Base-by-base conservation (phyloP, 1,284 basidiomycete species). In the Trametes polyzona region DNA sequence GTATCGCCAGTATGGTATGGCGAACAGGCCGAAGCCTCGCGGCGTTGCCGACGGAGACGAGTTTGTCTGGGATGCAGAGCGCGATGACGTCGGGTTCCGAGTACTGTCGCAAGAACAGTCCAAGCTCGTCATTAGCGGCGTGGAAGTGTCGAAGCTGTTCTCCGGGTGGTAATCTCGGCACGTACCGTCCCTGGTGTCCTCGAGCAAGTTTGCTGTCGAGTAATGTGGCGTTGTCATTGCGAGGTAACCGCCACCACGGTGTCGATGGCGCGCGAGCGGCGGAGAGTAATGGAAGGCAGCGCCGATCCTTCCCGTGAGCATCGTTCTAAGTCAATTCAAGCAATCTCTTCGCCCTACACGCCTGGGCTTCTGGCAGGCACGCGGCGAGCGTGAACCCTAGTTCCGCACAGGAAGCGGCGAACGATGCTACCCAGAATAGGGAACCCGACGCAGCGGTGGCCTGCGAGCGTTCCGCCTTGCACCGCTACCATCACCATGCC, bases 11-110 rank as follows among this genome's bases (percentile, higher is more conserved):
- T 57, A 57, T 30, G 60, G 57, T 10, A 27, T 57, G 39, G 49
- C 48, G 10, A 26, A 41, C 21, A 59, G 65, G n/a, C 60, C 55
- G 24, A 65, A 56, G 50, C 60, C 65, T 35, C 26, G 36, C 23
- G 37, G 53, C 3, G 44, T 57, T 16, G 26, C 43, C 24, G 43
- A 55, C 37, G 52, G 52, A 27, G 35, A 55, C 29, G 61, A 52
- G 8, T 59, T 63, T 5, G 57, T 59, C 21, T 53, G 55, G 14
- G 57, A 67, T 35, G 42, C 48, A 24, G 65, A 58, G 24, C 56
- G 65, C 23, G 55, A 58, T 21, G 68, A 68, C 49, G 62, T 68
- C 6, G 67, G 66, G 24, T 67, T 65, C 46, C 42, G 37, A 19
- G 64, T 61, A 42, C 47, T 67, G 9, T 47, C 51, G 12, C 59